Evolutionary conservation across 2,329 filamentous ascomycete genomes (phyloP).

Genomic region (Madurella fahalii): DNA sequence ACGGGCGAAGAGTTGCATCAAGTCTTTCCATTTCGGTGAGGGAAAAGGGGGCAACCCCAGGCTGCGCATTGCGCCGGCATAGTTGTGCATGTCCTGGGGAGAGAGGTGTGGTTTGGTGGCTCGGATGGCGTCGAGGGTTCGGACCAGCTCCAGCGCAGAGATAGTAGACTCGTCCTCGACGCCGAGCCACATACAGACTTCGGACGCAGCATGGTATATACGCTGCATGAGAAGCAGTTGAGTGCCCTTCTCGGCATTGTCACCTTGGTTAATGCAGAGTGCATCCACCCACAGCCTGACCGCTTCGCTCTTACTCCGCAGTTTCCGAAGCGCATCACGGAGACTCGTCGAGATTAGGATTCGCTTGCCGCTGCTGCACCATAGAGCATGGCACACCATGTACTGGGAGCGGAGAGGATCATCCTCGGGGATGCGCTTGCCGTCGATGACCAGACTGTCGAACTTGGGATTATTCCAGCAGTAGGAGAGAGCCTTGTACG

Average conservation of each 20-base stretch:
- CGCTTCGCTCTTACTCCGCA: neutral
- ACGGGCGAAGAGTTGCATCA: neutral
- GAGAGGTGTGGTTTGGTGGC: neutral
- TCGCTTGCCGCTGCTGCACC: neutral
- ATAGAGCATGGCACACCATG: neutral
- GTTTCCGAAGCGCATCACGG: neutral
- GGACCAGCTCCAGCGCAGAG: neutral
- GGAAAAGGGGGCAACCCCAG: neutral
- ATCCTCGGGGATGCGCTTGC: neutral
- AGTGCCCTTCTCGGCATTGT: neutral
- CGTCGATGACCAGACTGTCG: neutral
- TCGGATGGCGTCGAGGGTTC: neutral
- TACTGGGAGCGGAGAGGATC: neutral
- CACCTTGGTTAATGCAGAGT: conserved; percentile 7
- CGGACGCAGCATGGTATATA: neutral
- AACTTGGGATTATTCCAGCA: conserved; percentile 1
- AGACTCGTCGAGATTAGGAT: neutral
- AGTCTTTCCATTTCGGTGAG: neutral
- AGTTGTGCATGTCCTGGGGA: neutral
- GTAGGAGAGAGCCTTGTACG: neutral
- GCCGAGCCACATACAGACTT: conserved; percentile 3
- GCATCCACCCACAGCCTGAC: conserved; percentile 5
- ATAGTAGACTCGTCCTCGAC: neutral
- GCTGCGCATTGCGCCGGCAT: neutral
- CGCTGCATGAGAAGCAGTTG: conserved; percentile 8